These are phyloP conservation scores for Hygrophila difformis DNA, from an alignment of 257 asterid species.

Conservation along the genomic window DNA sequence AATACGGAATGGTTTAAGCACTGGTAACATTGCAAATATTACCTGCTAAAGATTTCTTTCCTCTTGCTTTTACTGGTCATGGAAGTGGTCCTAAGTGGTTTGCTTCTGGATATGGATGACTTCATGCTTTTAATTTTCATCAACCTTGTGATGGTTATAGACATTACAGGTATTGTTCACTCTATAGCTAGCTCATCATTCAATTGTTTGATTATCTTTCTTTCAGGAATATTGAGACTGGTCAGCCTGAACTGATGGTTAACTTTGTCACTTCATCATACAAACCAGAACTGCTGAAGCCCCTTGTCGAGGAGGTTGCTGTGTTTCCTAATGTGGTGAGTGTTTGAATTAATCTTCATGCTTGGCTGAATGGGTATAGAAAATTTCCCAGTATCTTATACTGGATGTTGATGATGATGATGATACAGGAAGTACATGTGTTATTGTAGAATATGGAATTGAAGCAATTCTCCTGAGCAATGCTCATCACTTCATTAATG, in stretches of 20 bases:
- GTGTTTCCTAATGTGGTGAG: slow-evolving; percentile 80
- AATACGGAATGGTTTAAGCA: not conserved
- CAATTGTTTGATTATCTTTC: slow-evolving; percentile 12
- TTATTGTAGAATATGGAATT: too few species aligned
- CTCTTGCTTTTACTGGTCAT: not conserved
- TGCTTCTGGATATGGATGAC: slow-evolving; percentile 6
- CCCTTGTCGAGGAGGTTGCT: slow-evolving; percentile 60
- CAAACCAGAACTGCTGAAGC: slow-evolving; percentile 67
- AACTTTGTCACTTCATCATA: slow-evolving; percentile 90
- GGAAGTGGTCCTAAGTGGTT: not conserved
- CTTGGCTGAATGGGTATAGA: slow-evolving; percentile 8
- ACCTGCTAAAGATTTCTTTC: too few species aligned
- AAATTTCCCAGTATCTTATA: too few species aligned
- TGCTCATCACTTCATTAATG: too few species aligned
- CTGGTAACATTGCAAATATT: not conserved
- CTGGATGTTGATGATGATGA: too few species aligned
- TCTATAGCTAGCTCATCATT: too few species aligned
- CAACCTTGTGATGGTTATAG: slow-evolving; percentile 4
- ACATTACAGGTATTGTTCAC: too few species aligned
- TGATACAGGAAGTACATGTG: too few species aligned
- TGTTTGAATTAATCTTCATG: slow-evolving; percentile 16
- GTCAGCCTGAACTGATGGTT: slow-evolving; percentile 89
- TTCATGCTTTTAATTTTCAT: not conserved
- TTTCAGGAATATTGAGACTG: slow-evolving; percentile 59
- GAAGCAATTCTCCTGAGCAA: too few species aligned